Evolutionary conservation across 169 alveolate species (phyloP).

Genomic region (Miamiensis avidus): DNA sequence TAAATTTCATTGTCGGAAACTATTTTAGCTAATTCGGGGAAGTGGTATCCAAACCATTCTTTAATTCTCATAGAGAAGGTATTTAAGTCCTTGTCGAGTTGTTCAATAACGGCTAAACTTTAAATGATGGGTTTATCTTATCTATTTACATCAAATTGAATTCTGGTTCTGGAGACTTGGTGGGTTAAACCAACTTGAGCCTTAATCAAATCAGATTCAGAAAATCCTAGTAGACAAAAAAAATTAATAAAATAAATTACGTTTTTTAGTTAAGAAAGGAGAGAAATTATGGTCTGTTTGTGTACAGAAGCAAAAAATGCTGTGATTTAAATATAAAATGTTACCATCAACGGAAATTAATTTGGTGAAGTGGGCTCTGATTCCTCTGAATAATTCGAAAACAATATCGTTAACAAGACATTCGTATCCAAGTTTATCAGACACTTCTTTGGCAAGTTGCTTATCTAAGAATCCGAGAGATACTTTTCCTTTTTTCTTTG

Average conservation of each 20-base stretch:
- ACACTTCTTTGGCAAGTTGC: slow-evolving; percentile 15
- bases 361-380: slow-evolving; percentile 78
- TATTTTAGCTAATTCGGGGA: slow-evolving; percentile 98
- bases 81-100: slow-evolving; percentile 95
- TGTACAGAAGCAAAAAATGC: too few species aligned
- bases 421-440: slow-evolving; percentile 16
- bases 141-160: slow-evolving; percentile 95
- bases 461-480: slow-evolving; percentile 19
- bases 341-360: slow-evolving; percentile 53
- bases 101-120: slow-evolving; percentile 95
- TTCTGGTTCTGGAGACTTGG: slow-evolving; percentile 92
- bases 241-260: not conserved
- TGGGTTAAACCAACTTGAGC: slow-evolving; percentile 96
- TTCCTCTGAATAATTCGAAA: slow-evolving; percentile 88
- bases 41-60: slow-evolving; percentile 99
- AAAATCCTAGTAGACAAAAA: slow-evolving; percentile 45
- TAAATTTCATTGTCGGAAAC: slow-evolving; percentile 94
- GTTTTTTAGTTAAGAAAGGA: too few species aligned
- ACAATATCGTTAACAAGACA: slow-evolving; percentile 11
- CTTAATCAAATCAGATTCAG: slow-evolving; percentile 79
- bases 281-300: too few species aligned
- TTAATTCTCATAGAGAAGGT: slow-evolving; percentile 96
- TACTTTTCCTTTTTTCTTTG: slow-evolving; percentile 50
- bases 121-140: slow-evolving; percentile 98
- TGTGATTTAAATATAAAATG: too few species aligned